Percentiles rank a stretch among this genome's conserved stretches.
These are phyloP conservation scores for Eucalyptus sp. DNA, from an alignment of 345 rosid species.

Conservation along the genomic window DNA sequence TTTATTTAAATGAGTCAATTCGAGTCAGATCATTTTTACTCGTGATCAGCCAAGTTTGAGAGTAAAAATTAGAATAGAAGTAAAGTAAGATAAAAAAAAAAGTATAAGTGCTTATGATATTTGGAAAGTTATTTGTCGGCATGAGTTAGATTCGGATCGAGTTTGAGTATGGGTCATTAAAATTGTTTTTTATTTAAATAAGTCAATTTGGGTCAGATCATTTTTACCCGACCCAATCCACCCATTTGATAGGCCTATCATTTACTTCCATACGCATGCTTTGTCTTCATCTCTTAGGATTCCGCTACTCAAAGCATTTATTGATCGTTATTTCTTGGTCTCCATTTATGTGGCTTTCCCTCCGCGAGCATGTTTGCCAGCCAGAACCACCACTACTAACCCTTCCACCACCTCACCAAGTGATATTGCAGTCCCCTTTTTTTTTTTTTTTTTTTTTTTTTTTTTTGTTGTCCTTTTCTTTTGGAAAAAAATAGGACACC, in stretches of 20 bases:
- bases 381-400: background rate
- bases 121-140: too few relatives aligned
- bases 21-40: background rate
- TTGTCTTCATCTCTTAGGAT: background rate
- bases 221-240: rapidly evolving
- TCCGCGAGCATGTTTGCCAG: background rate
- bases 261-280: background rate
- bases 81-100: rapidly evolving
- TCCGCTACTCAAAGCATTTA: background rate
- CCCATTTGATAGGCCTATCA: background rate
- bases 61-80: rapidly evolving
- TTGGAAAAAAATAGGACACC: background rate
- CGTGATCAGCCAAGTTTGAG: too few relatives aligned
- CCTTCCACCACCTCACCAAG: background rate
- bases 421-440: background rate
- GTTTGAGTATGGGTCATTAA: background rate
- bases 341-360: background rate
- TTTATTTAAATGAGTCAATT: background rate
- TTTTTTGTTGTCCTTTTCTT: background rate
- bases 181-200: background rate
- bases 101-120: too few relatives aligned
- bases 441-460: background rate
- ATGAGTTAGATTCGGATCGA: too few relatives aligned
- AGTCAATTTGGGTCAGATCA: background rate
- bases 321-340: background rate